phyloP scores from a whole-genome alignment of 108 stramenopile genomes.

The Nitzschia sp. region DNA sequence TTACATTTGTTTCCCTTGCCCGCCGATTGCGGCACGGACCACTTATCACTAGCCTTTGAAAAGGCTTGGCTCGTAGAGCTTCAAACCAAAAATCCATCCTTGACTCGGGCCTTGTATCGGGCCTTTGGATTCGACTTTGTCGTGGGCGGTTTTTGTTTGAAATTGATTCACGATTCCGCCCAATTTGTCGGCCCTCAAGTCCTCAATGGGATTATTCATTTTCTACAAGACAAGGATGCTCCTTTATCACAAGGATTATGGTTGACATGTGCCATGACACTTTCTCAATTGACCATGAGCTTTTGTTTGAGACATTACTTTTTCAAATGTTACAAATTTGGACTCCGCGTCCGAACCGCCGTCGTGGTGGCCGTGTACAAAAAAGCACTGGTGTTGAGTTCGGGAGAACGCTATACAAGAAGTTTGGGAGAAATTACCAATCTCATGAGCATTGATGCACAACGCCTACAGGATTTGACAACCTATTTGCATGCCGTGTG shows the following conservation, averaged over 20 bases:
- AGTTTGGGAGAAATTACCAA: conserved; percentile 88
- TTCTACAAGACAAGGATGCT: conserved; percentile 58
- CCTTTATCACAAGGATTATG: conserved; percentile 54
- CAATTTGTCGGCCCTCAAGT: conserved; percentile 90
- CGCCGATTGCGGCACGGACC: conserved; percentile 49
- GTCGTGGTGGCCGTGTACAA: conserved; percentile 83
- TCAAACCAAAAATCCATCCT: conserved; percentile 32
- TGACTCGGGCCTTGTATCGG: conserved; percentile 51
- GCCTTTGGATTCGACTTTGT: conserved; percentile 81
- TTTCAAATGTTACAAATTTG: conserved; percentile 86
- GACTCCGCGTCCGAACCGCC: conserved; percentile 81
- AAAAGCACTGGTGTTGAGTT: conserved; percentile 78
- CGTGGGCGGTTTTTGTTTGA: conserved; percentile 61
- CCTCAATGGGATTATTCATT: conserved; percentile 75
- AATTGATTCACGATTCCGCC: conserved; percentile 84
- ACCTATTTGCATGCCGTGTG: conserved; percentile 87
- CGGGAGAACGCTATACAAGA: conserved; percentile 62
- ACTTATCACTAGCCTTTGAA: conserved; percentile 45
- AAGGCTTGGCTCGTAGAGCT: conserved; percentile 62
- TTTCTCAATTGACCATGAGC: conserved; percentile 77
- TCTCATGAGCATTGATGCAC: conserved; percentile 91
- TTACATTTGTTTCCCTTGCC: conserved; percentile 67
- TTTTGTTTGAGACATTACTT: conserved; percentile 94
- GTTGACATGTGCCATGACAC: conserved; percentile 60
- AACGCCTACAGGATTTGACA: conserved; percentile 77